Base-by-base conservation (phyloP, 2,329 filamentous ascomycete species). In the Pyricularia sp. region DNA sequence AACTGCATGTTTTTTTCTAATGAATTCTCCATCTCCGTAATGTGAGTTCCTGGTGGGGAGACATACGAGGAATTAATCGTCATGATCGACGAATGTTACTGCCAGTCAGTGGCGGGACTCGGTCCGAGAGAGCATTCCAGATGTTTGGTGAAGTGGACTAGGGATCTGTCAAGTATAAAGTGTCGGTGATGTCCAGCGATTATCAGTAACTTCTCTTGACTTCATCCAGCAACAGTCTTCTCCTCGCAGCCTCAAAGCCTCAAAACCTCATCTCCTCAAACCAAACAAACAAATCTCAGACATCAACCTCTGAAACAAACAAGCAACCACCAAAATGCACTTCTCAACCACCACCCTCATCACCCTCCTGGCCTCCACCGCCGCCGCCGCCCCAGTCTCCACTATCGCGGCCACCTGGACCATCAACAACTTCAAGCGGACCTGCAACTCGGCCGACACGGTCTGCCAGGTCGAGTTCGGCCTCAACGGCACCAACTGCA, bases 401-500 rank as follows among this genome's bases (percentile, higher is more conserved):
- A 65, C 60, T 53, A 28, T 40, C 16, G 61, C 60, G 10, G 62
- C 61, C 30, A 62, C 87, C 66, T 81, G 78, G 79, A 78, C 75
- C 66, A 76, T 81, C 68, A 69, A 75, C 67, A 65, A 69, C 69
- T 67, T 78, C 65, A 72, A 72, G 67, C 79, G 78, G 68, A 68
- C 70, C 67, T 81, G 79, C 75, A 73, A 75, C 69, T 10, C 65
- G 6, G 68, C 68, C 65, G 72, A 79, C 72, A 74, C 72, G 66
- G 66, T 70, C 28, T 82, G 79, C 75, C 74, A 72, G 70, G 80
- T 77, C 75, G 74, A 71, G 67, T 81, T 81, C 69, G 66, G 67
- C 66, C 75, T 80, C 73, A 73, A 78, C 71, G 75, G 77, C 66
- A 77, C 76, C 33, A 16, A 68, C 22, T 80, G 77, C 75, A 70